Evolutionary conservation across 306 rosid species (phyloP).

Genomic region (Dryas octopetala): DNA sequence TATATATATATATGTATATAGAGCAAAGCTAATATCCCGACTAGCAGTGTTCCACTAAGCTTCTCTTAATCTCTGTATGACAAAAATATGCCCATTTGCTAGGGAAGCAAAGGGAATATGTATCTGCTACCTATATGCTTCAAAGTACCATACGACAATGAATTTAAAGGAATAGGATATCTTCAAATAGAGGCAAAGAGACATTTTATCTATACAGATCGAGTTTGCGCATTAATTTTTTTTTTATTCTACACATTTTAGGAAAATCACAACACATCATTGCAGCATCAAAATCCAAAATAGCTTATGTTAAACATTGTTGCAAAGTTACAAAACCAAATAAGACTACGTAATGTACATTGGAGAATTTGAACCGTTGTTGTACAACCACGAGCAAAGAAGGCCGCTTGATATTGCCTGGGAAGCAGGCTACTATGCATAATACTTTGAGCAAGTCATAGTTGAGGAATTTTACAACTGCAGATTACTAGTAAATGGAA

Average conservation of each 20-base stretch:
- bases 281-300: neutral
- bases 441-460: too few species aligned
- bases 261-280: neutral
- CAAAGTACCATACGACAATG: neutral
- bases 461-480: too few species aligned
- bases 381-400: too few species aligned
- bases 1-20: neutral
- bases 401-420: too few species aligned
- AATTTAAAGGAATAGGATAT: neutral
- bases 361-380: too few species aligned
- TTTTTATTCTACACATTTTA: neutral
- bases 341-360: neutral
- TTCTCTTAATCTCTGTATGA: neutral
- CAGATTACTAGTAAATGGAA: too few species aligned
- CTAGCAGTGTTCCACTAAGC: neutral
- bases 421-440: too few species aligned
- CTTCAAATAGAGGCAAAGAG: neutral
- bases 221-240: neutral
- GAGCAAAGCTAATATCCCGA: neutral
- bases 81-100: neutral
- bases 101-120: neutral
- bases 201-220: neutral
- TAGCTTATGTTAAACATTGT: neutral
- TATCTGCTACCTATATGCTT: neutral
- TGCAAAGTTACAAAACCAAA: neutral